Evolutionary conservation across 2,329 filamentous ascomycete species (phyloP).

Genomic region (Sarocladium kiliense): DNA sequence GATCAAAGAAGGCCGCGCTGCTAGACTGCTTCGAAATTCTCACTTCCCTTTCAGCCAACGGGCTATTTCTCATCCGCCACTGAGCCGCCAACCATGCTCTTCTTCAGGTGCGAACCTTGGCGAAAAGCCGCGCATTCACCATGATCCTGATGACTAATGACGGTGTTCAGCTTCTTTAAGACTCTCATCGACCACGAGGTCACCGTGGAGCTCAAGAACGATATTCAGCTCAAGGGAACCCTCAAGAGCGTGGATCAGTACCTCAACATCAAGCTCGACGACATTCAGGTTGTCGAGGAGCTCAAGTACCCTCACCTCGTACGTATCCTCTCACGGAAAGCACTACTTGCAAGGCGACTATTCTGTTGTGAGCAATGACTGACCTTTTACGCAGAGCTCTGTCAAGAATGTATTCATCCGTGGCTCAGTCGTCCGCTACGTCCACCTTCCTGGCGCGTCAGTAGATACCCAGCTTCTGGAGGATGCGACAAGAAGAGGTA

Average conservation of each 20-base stretch:
- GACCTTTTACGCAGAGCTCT: slow-evolving; percentile 45
- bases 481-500: slow-evolving; percentile 85
- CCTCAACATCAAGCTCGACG: slow-evolving; percentile 97
- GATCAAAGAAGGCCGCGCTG: too few relatives aligned
- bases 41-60: neutral
- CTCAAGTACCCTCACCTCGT: slow-evolving; percentile 92
- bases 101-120: slow-evolving; percentile 12
- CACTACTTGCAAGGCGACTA: neutral
- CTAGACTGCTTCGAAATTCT: neutral
- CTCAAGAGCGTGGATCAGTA: slow-evolving; percentile 98
- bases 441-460: slow-evolving; percentile 75
- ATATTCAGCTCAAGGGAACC: slow-evolving; percentile 92
- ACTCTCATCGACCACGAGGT: slow-evolving; percentile 96
- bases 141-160: neutral
- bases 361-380: neutral
- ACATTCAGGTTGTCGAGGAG: slow-evolving; percentile 89
- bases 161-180: slow-evolving; percentile 81
- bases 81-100: slow-evolving; percentile 10
- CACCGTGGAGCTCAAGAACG: slow-evolving; percentile 98
- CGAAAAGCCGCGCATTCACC: too few relatives aligned
- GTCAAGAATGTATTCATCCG: slow-evolving; percentile 97
- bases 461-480: slow-evolving; percentile 85
- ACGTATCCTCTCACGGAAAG: slow-evolving; percentile 18
- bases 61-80: neutral
- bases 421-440: slow-evolving; percentile 87